A percentile compares a stretch with the other conserved stretches of the same genome.
These are phyloP conservation scores for Colletotrichum tofieldiae DNA, from an alignment of 2,329 filamentous ascomycete genomes.

Conservation along the genomic window DNA sequence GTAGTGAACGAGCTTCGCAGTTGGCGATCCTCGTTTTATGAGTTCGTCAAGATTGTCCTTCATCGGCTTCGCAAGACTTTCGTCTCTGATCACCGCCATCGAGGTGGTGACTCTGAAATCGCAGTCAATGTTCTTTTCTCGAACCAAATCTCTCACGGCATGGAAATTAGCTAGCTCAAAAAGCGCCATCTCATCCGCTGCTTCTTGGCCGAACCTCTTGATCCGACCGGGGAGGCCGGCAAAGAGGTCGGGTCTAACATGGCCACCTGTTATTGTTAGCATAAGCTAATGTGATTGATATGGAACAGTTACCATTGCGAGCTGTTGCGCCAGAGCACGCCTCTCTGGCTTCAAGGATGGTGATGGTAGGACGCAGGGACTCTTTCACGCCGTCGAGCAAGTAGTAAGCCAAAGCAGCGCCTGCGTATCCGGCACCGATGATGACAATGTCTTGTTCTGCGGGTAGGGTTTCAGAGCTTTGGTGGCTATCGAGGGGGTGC, in stretches of 20 bases:
- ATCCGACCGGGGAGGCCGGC: conserved; percentile 20
- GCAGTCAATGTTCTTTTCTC: conserved; percentile 33
- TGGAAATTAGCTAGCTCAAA: conserved; percentile 44
- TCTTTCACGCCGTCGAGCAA: conserved; percentile 15
- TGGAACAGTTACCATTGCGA: conserved; percentile 24
- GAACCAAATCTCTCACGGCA: conserved; percentile 39
- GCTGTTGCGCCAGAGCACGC: conserved; percentile 41
- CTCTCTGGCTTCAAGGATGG: conserved; percentile 42
- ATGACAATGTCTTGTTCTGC: conserved; percentile 39
- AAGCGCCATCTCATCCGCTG: conserved; percentile 46
- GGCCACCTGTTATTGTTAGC: conserved; percentile 28
- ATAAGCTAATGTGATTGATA: too few species aligned
- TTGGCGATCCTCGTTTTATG: conserved; percentile 13
- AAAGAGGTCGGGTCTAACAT: conserved; percentile 40
- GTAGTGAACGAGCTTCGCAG: conserved; percentile 32
- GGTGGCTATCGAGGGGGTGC: conserved; percentile 40
- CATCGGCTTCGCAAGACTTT: conserved; percentile 34
- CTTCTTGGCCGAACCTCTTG: conserved; percentile 43
- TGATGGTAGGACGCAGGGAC: conserved; percentile 16
- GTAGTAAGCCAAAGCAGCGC: conserved; percentile 30
- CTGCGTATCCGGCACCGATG: conserved; percentile 40
- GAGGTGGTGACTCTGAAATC: conserved; percentile 39
- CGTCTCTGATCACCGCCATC: conserved; percentile 32
- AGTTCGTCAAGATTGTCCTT: conserved; percentile 45
- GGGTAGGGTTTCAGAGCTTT: conserved; percentile 36